A percentile compares a stretch with the other conserved stretches of the same genome.
Conservation (phyloP, 2,329 filamentous ascomycete species). For the Exserohilum rostratum region DNA sequence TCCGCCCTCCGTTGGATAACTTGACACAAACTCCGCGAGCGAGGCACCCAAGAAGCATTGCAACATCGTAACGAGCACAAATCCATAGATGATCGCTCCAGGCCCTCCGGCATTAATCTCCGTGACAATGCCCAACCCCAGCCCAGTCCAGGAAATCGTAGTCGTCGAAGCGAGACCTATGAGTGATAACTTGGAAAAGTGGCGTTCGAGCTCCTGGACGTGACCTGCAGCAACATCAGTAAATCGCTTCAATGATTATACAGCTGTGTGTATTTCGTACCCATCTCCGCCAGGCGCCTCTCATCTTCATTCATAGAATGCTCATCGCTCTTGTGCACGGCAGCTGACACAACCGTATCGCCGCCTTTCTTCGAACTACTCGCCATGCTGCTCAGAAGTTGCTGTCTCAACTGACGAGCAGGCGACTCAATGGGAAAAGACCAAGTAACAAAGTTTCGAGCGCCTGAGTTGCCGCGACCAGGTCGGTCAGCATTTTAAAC, state of each 20-base stretch:
- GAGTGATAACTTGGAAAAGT: conserved; percentile 12
- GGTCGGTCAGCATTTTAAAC: not conserved
- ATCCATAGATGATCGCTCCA: conserved; percentile 17
- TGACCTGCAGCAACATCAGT: conserved; percentile 6
- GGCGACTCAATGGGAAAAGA: no score
- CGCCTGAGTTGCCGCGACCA: no score
- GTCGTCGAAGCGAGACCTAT: conserved; percentile 18
- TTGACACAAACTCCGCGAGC: conserved; percentile 17
- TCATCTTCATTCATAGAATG: conserved; percentile 8
- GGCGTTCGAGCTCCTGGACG: conserved; percentile 12
- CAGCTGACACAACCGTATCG: not conserved
- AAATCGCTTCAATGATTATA: not conserved
- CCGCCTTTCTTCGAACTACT: not conserved
- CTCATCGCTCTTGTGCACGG: not conserved
- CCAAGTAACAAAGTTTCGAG: not conserved
- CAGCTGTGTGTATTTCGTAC: not conserved
- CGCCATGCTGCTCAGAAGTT: not conserved
- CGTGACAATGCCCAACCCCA: conserved; percentile 14
- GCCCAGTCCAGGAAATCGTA: conserved; percentile 18
- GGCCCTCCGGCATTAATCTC: conserved; percentile 17
- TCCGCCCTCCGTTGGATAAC: conserved; percentile 16
- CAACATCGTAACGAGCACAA: conserved; percentile 12
- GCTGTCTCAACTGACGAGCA: no score
- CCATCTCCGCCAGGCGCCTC: conserved; percentile 14
- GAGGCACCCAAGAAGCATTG: conserved; percentile 16